Base-by-base conservation (phyloP, 2,329 filamentous ascomycete genomes). In the Aureobasidium lini region DNA sequence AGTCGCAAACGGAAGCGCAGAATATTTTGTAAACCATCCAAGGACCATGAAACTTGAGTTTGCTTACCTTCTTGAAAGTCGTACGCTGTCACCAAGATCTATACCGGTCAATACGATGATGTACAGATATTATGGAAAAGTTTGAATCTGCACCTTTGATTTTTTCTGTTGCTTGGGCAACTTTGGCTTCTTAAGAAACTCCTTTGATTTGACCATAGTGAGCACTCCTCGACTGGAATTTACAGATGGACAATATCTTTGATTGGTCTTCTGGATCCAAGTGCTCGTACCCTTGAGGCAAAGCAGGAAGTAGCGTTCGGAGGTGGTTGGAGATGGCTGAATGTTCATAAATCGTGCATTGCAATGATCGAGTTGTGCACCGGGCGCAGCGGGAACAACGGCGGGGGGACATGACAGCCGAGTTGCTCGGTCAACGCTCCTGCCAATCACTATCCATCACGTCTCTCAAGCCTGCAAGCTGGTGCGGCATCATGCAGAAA, bases 61-160 rank as follows among this genome's bases (percentile, higher is more conserved):
- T 32, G 64, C 71, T 63, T 69, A 81, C 80, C 78, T 62, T 83
- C 84, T 56, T 88, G 78, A 66, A 83, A 89, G 63, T 89, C 86
- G 73, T 88, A 85, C 54, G 83, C 83, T 1, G 82, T 83, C 60
- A 82, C 77, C 5, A 85, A 81, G 2, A 59, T 36, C 62, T 63
- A 46, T 23, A 13, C 28, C 8, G 29, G 34, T 57, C 28, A 48
- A 46, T 36, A 36, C n/a, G 34, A 11, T 56, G 2, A 31, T 2
- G 4, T 13, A 34, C 3, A 29, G 9, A 11, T 29, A 13, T 15
- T 4, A 46, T 18, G 32, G 42, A 28, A 46, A 32, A 56, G 6
- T 18, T 40, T 46, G 28, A 43, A 34, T 44, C 2, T 11, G n/a
- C 39, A 47, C 57, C 29, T 39, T 40, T 44, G n/a, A 48, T 57